Percentiles rank a stretch among this genome's conserved stretches.
Evolutionary conservation across 1,139 yeast genomes (phyloP).

Genomic region (Debaryomyces singareniensis): DNA sequence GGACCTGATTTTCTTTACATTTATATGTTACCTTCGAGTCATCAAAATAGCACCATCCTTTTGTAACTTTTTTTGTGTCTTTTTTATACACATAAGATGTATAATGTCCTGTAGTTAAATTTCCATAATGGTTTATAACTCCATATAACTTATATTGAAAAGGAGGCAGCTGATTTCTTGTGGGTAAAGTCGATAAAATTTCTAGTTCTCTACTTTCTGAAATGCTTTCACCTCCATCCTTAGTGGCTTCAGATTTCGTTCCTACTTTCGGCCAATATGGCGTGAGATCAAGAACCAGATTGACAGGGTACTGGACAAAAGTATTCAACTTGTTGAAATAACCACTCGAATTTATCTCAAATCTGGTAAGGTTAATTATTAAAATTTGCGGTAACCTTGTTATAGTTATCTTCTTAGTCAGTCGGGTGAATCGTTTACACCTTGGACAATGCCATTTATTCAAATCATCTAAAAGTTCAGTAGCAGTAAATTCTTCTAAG

Average conservation of each 20-base stretch:
- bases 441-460: constrained; percentile 88
- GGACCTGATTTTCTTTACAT: constrained; percentile 37
- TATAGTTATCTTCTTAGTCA: constrained; percentile 62
- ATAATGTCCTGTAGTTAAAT: constrained; percentile 83
- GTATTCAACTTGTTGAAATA: constrained; percentile 55
- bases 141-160: constrained; percentile 74
- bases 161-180: constrained; percentile 74
- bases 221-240: constrained; percentile 13
- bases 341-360: constrained; percentile 45
- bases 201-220: constrained; percentile 35
- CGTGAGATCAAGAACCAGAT: constrained; percentile 56
- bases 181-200: constrained; percentile 49
- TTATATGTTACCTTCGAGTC: constrained; percentile 53
- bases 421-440: constrained; percentile 62
- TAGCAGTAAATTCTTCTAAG: constrained; percentile 59
- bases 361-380: constrained; percentile 75
- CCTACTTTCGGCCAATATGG: constrained; percentile 68
- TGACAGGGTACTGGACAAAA: constrained; percentile 54
- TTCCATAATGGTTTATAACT: constrained; percentile 86
- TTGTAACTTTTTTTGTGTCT: constrained; percentile 24
- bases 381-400: constrained; percentile 69
- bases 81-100: constrained; percentile 73
- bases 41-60: constrained; percentile 73
- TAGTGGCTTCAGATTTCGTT: constrained; percentile 17
- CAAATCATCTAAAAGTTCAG: constrained; percentile 68